phyloP scores from a whole-genome alignment of 371 early-diverging fungal species.

The Mucor sp. region DNA sequence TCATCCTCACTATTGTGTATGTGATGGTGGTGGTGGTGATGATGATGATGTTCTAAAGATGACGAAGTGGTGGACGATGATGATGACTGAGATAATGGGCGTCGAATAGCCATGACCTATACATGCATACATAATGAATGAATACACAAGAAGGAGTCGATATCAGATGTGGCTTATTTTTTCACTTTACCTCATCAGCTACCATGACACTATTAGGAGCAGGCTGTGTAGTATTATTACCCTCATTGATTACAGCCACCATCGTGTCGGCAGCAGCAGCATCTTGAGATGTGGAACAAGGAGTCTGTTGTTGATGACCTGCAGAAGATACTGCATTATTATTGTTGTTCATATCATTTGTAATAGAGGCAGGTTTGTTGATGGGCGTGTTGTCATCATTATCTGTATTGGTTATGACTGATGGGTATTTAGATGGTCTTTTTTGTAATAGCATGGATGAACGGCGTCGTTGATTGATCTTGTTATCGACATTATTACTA shows the following conservation, averaged over 20 bases:
- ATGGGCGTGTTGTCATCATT: not conserved
- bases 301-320: conserved; percentile 7
- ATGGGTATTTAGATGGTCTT: not conserved
- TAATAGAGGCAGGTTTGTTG: not conserved
- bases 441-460: not conserved
- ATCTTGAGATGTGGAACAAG: conserved; percentile 3
- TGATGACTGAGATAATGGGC: not conserved
- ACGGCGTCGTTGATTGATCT: not conserved
- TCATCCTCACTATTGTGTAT: not conserved
- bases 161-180: not conserved
- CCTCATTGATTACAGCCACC: not conserved
- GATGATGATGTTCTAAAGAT: not conserved
- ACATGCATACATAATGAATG: not conserved
- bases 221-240: not conserved
- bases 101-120: not conserved
- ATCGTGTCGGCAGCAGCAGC: not conserved
- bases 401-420: not conserved
- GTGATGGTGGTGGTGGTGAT: not conserved
- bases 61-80: not conserved
- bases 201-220: not conserved
- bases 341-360: not conserved
- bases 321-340: conserved; percentile 4
- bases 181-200: conserved; percentile 9
- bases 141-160: not conserved
- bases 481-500: not conserved